Conservation (phyloP, 2,329 filamentous ascomycete genomes). For the Neonectria coccinea region DNA sequence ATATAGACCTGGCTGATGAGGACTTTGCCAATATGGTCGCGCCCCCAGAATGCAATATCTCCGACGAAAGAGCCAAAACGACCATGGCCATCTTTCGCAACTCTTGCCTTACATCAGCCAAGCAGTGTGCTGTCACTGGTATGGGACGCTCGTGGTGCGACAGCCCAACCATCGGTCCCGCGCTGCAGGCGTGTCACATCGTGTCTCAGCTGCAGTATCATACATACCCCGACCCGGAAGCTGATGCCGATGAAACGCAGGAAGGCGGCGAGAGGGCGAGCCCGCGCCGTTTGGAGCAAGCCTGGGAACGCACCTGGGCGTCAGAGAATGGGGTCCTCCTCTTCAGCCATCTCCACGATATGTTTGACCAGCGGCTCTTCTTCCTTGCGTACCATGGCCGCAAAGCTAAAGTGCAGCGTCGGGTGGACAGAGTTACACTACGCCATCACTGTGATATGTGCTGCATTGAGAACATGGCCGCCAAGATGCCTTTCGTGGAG, state of each 20-base stretch:
- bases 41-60: constrained; percentile 5
- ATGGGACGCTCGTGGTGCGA: constrained; percentile 11
- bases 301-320: no score
- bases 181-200: constrained; percentile 12
- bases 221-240: no score
- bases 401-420: no score
- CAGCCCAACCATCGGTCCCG: neutral
- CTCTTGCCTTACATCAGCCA: neutral
- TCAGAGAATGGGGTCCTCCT: constrained; percentile 35
- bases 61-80: neutral
- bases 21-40: neutral
- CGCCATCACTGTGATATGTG: constrained; percentile 39
- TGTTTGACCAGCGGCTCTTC: constrained; percentile 36
- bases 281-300: no score
- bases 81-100: constrained; percentile 1
- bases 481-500: constrained; percentile 6
- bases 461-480: constrained; percentile 40
- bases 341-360: constrained; percentile 34
- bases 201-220: no score
- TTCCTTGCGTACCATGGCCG: constrained; percentile 11
- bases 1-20: neutral
- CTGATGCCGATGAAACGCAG: no score
- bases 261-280: no score
- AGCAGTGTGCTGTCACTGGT: constrained; percentile 5
- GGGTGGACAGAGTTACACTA: constrained; percentile 28